These are phyloP conservation scores for Lachnellula suecica DNA, from an alignment of 2,329 filamentous ascomycete genomes.

Conservation along the genomic window DNA sequence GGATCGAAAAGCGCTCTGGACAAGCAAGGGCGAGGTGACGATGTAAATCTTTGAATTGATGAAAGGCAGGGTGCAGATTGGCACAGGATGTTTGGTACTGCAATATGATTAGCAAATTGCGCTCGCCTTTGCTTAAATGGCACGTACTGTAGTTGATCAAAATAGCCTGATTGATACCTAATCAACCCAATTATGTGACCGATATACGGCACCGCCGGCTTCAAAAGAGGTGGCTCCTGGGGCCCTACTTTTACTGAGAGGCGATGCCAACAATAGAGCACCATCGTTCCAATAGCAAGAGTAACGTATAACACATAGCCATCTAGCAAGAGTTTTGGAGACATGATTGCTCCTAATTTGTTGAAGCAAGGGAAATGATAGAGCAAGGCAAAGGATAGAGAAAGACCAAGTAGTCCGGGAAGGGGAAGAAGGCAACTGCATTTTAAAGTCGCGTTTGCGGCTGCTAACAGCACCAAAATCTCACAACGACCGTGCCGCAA, in stretches of 20 bases:
- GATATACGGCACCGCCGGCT: slow-evolving; percentile 42
- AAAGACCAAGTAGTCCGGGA: too few species aligned
- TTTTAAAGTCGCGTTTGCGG: too few species aligned
- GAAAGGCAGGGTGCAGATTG: slow-evolving; percentile 45
- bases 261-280: neutral
- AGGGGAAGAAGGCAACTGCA: too few species aligned
- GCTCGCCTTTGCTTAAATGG: neutral
- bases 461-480: too few species aligned
- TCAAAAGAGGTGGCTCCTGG: slow-evolving; percentile 42
- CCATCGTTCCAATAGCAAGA: neutral
- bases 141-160: slow-evolving; percentile 35
- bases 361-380: too few species aligned
- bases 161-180: slow-evolving; percentile 34
- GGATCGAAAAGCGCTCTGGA: slow-evolving; percentile 39
- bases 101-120: too few species aligned
- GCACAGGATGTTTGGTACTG: slow-evolving; percentile 24
- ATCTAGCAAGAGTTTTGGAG: neutral
- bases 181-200: slow-evolving; percentile 46
- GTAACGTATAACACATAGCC: neutral
- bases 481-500: too few species aligned
- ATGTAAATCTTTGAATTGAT: slow-evolving; percentile 44
- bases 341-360: slow-evolving; percentile 8
- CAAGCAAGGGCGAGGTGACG: slow-evolving; percentile 40
- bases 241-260: slow-evolving; percentile 25
- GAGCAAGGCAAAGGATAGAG: too few species aligned